Evolutionary conservation across 2,329 filamentous ascomycete genomes (phyloP).

Genomic region (Pseudonectria foliicola): DNA sequence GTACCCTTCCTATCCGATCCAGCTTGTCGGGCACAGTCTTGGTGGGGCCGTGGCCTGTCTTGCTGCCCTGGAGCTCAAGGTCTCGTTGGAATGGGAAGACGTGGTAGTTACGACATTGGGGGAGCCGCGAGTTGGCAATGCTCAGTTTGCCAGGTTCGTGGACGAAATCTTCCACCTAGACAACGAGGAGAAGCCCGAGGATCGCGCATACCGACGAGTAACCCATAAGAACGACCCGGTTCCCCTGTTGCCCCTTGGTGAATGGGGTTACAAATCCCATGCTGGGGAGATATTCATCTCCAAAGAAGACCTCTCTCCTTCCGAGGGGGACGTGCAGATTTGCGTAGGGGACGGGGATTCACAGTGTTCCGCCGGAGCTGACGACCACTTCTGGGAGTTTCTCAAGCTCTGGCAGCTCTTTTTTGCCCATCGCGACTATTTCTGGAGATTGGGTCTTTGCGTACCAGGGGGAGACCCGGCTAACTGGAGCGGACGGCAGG

Average conservation of each 20-base stretch:
- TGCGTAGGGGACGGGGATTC: conserved; percentile 68
- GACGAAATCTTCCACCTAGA: conserved; percentile 44
- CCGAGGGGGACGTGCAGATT: conserved; percentile 57
- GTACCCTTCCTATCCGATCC: conserved; percentile 65
- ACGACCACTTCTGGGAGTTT: conserved; percentile 27
- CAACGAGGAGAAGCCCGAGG: conserved; percentile 24
- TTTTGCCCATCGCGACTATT: conserved; percentile 93
- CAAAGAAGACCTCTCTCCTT: conserved; percentile 62
- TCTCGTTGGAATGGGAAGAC: conserved; percentile 66
- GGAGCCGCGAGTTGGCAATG: conserved; percentile 65
- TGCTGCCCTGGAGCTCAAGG: conserved; percentile 72
- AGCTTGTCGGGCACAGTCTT: conserved; percentile 82
- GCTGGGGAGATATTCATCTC: conserved; percentile 82
- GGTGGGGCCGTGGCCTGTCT: conserved; percentile 88
- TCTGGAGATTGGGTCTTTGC: conserved; percentile 87
- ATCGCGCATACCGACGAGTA: conserved; percentile 60
- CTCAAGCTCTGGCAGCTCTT: conserved; percentile 82
- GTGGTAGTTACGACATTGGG: conserved; percentile 84
- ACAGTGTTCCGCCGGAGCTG: conserved; percentile 60
- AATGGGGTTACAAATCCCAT: conserved; percentile 86
- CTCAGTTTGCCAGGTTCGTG: conserved; percentile 47
- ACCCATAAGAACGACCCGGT: conserved; percentile 86
- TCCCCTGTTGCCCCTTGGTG: conserved; percentile 72
- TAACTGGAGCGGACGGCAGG: conserved; percentile 52
- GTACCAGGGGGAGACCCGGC: conserved; percentile 69